Percentiles rank a stretch among this genome's conserved stretches.
Evolutionary conservation across 164 flowering plant species (phyloP).

Genomic region (Platanus orientalis): DNA sequence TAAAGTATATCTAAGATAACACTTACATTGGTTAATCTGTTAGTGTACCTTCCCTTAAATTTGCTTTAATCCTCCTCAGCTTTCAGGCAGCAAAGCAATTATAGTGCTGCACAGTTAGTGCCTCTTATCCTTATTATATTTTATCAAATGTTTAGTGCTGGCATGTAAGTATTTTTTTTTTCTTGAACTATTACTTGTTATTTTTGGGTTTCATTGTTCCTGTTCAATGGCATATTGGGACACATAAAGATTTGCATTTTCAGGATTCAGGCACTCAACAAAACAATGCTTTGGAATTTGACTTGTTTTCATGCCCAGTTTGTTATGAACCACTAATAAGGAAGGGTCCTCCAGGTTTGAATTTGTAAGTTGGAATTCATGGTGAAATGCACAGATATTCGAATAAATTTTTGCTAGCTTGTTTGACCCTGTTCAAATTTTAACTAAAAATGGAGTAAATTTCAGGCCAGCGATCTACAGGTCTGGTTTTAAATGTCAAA

Average conservation of each 20-base stretch:
- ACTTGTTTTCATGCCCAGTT: constrained; percentile 74
- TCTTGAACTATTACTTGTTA: no score
- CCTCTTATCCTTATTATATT: no score
- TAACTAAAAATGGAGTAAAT: background rate
- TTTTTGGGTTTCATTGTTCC: background rate
- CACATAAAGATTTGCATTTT: constrained; percentile 4
- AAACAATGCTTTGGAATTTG: constrained; percentile 27
- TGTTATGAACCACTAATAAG: constrained; percentile 81
- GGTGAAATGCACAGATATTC: background rate
- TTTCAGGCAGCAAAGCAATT: no score
- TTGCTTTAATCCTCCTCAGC: no score
- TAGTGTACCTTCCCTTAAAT: no score
- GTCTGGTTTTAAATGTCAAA: constrained; percentile 81
- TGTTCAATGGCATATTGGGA: background rate
- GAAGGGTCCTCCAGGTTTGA: constrained; percentile 87
- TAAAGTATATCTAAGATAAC: no score
- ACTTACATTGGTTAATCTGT: no score
- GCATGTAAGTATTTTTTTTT: no score
- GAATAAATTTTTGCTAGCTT: background rate
- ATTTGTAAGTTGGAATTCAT: constrained; percentile 55
- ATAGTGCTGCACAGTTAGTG: no score
- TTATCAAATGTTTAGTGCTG: no score
- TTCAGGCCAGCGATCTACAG: constrained; percentile 83
- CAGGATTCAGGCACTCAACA: constrained; percentile 42
- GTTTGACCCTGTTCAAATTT: background rate